These are phyloP conservation scores for Pinus taeda DNA, from an alignment of 75 land plant species.

Conservation along the genomic window DNA sequence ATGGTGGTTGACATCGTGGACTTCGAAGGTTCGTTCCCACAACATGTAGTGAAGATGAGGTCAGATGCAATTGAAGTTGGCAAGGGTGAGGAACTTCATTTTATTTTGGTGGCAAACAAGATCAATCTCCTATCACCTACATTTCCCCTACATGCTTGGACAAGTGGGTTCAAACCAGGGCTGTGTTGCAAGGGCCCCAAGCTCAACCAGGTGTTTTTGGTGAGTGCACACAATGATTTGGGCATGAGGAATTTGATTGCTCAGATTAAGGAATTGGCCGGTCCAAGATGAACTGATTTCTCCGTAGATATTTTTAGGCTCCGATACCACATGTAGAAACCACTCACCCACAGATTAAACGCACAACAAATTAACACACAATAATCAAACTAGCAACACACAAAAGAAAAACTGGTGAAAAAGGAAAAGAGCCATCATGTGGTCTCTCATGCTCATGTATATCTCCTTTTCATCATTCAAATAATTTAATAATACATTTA, in stretches of 20 bases:
- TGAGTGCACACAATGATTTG: slow-evolving; percentile 76
- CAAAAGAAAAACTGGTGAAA: no score
- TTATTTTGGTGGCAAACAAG: slow-evolving; percentile 80
- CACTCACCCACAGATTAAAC: no score
- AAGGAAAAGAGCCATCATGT: no score
- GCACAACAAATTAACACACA: no score
- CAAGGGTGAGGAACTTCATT: slow-evolving; percentile 59
- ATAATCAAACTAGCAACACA: no score
- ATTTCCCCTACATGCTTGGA: slow-evolving; percentile 82
- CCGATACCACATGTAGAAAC: no score
- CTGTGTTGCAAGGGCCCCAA: slow-evolving; percentile 71
- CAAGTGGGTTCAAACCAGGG: slow-evolving; percentile 72
- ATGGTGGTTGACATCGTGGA: slow-evolving; percentile 93
- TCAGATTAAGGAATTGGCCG: slow-evolving; percentile 66
- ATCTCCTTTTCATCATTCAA: no score
- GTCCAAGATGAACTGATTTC: slow-evolving; percentile 60
- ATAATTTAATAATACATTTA: no score
- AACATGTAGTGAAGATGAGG: slow-evolving; percentile 60
- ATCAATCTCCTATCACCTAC: slow-evolving; percentile 82
- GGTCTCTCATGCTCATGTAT: no score
- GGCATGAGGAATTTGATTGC: slow-evolving; percentile 68
- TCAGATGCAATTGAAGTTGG: slow-evolving; percentile 40
- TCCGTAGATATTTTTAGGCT: no score
- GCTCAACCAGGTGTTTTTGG: slow-evolving; percentile 66
- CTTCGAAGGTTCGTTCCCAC: slow-evolving; percentile 94